Base-by-base conservation (phyloP, 768 basidiomycete species). In the Hygrocybe coccinea region DNA sequence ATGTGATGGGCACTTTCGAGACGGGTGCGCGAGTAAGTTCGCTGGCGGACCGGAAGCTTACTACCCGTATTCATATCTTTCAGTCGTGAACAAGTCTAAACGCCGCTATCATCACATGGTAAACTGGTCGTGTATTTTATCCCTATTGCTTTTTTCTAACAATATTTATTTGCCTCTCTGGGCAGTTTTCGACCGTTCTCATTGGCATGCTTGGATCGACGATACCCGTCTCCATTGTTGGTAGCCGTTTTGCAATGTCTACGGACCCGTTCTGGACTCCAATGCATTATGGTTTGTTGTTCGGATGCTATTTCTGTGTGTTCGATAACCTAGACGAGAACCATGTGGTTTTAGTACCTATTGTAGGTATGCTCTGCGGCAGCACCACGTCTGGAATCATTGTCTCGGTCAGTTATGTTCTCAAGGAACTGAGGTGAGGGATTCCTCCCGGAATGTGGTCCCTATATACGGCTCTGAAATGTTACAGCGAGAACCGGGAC, bases 321-420 rank as follows among this genome's bases (percentile, higher is more conserved):
- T 34, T 14, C 35, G 19, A 33, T 47, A 14, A 15, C 14, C 58
- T 55, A 22, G 12, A 41, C 49, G 19, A 11, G 14, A 7, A 17
- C 24, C 41, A 36, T 25, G 29, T n/a, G n/a, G n/a, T n/a, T n/a
- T n/a, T 45, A 91, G 89, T 92, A 51, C 90, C 88, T 5, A 81
- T 91, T 51, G 78, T 91, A 7, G 90, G 92, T 6, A 94, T 93
- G 92, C 74, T 93, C 2, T 86, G 89, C 38, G 91, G 91, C 1
- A 83, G 80, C 53, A 84, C 89, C 1, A 86, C 94, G 50, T 85
- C 86, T 0, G 83, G 84, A 0, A 80, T 93, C 6, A 84, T 89
- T 2, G 81, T 94, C 0, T 78, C 85, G 2, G 74, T 86, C 2
- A 81, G 79, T 52, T 84, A 79, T 53, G 78, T 91, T n/a, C 73